Evolutionary conservation across 2,329 filamentous ascomycete genomes (phyloP).

Genomic region (Coniochaeta sp.): DNA sequence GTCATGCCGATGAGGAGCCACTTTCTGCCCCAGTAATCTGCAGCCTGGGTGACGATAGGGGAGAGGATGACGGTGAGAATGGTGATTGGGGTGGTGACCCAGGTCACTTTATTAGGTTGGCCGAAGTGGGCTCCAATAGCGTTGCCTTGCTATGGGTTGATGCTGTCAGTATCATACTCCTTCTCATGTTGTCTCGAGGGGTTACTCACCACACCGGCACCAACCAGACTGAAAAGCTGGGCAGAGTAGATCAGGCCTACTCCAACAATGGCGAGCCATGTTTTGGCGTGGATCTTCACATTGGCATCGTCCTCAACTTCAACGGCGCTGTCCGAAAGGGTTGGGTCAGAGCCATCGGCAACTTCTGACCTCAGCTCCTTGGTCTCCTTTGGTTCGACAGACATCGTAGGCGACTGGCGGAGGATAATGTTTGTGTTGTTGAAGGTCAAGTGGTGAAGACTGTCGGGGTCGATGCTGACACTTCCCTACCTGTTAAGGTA

Average conservation of each 20-base stretch:
- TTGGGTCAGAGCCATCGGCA: background rate
- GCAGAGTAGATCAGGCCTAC: conserved; percentile 28
- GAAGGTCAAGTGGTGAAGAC: too few species aligned
- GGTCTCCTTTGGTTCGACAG: background rate
- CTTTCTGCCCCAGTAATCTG: conserved; percentile 33
- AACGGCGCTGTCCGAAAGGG: background rate
- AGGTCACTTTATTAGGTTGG: conserved; percentile 17
- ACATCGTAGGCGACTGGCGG: too few species aligned
- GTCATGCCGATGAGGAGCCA: conserved; percentile 29
- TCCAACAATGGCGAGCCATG: conserved; percentile 24
- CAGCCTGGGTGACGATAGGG: conserved; percentile 29
- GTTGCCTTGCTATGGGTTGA: conserved; percentile 21
- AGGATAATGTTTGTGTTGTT: too few species aligned
- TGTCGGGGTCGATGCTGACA: too few species aligned
- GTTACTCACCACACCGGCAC: conserved; percentile 23
- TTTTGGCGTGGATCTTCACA: conserved; percentile 23
- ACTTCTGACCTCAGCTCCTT: background rate
- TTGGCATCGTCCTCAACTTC: conserved; percentile 8
- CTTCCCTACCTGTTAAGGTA: too few species aligned
- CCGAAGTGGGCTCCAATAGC: conserved; percentile 21
- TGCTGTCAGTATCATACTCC: background rate
- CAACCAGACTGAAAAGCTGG: conserved; percentile 25
- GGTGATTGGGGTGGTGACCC: conserved; percentile 26
- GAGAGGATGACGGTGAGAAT: conserved; percentile 28
- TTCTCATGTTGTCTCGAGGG: background rate